Evolutionary conservation across 2,329 filamentous ascomycete species (phyloP), one percentile per base, ranked within the genome.

Genomic region (Colletotrichum siamense): DNA sequence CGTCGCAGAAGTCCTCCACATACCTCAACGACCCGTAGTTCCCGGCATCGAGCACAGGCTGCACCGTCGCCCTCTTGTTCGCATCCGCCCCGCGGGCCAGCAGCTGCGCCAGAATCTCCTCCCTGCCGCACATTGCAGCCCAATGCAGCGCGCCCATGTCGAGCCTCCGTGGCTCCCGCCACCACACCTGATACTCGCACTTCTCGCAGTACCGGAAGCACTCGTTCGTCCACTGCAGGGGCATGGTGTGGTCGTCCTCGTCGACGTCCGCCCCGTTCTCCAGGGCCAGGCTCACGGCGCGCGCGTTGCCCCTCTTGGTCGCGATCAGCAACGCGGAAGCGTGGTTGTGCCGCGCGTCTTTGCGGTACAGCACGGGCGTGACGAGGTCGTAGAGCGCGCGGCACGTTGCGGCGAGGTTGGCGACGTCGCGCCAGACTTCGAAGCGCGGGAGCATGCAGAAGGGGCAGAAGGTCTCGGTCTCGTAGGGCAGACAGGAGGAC

Each of bases 191-290:
- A 15, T 76, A 76, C 44, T 76, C 74, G n/a, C 74, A 76, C 39
- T 69, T 61, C 24, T 65, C 65, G 32, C 74, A 76, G 28, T 65
- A 22, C 32, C 74, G 74, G 28, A 76, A 76, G 18, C 74, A 76
- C 57, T 76, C 74, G 28, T 76, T 76, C 5, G 74, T 76, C 74
- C 74, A 76, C 64, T 76, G 74, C 28, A 76, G 32, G 26, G 74
- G 74, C 74, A 76, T 76, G 5, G 74, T 76, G 59, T 76, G 59
- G 70, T 85, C 85, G 13, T 79, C 79, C 13, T 80, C 81, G 74
- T 83, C 81, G 9, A 82, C 81, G 26, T 84, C 79, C 6, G 85
- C 85, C 12, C 85, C 84, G 22, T 79, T 77, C 15, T 82, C 79
- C 6, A 87, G 79, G 7, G 87, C 80, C 10, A 83, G 73, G 63